A percentile compares a stretch with the other conserved stretches of the same genome.
phyloP scores from a whole-genome alignment of 1,284 basidiomycete genomes.

The Irpex sp. region DNA sequence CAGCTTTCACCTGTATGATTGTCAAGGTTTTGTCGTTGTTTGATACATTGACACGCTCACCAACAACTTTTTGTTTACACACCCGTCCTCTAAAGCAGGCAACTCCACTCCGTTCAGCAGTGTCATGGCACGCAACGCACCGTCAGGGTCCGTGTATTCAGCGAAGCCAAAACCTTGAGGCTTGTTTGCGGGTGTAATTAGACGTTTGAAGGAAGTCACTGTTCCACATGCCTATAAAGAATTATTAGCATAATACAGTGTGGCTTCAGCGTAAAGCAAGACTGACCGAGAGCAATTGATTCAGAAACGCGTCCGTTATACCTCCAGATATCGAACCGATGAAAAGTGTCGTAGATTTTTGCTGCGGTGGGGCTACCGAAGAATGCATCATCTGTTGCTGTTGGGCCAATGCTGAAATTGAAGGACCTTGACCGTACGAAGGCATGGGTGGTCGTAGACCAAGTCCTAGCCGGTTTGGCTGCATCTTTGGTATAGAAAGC shows the following conservation, averaged over 20 bases:
- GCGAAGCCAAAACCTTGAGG: slow-evolving; percentile 96
- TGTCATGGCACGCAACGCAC: slow-evolving; percentile 75
- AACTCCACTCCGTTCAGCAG: slow-evolving; percentile 83
- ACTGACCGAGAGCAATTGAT: slow-evolving; percentile 72
- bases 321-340: slow-evolving; percentile 95
- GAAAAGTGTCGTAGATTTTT: slow-evolving; percentile 68
- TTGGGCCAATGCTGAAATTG: slow-evolving; percentile 80
- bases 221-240: slow-evolving; percentile 74
- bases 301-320: slow-evolving; percentile 77
- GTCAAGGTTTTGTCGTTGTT: too few species aligned
- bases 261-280: not conserved
- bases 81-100: slow-evolving; percentile 80
- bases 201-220: slow-evolving; percentile 82
- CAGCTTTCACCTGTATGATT: slow-evolving; percentile 74
- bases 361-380: slow-evolving; percentile 52
- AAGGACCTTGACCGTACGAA: slow-evolving; percentile 81
- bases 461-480: slow-evolving; percentile 74
- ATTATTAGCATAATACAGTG: not conserved
- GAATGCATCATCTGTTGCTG: slow-evolving; percentile 64
- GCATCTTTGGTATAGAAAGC: slow-evolving; percentile 38
- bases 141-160: slow-evolving; percentile 85
- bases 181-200: slow-evolving; percentile 85
- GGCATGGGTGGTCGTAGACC: slow-evolving; percentile 79
- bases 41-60: slow-evolving; percentile 31
- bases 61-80: slow-evolving; percentile 80